These are phyloP conservation scores for Cladosporium velox DNA, from an alignment of 2,329 filamentous ascomycete species.

Conservation along the genomic window DNA sequence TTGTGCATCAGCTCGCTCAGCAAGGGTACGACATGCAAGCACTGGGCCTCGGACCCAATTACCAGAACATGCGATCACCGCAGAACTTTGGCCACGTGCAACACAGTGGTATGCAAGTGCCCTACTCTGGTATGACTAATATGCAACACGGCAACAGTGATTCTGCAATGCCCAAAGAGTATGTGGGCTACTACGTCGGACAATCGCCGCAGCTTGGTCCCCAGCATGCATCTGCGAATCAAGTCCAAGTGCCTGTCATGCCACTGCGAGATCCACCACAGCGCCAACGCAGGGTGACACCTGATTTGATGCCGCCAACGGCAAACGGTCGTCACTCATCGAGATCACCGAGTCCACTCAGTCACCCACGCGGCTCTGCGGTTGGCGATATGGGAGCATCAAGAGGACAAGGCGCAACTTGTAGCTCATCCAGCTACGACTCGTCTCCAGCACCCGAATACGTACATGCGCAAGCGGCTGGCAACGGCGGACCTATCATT, in stretches of 20 bases:
- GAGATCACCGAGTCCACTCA: conserved; percentile 50
- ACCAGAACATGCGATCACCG: conserved; percentile 34
- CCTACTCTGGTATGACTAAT: conserved; percentile 25
- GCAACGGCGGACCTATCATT: conserved; percentile 40
- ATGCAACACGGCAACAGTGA: conserved; percentile 30
- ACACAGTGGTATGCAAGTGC: conserved; percentile 27
- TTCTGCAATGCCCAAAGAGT: conserved; percentile 50
- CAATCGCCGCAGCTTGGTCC: conserved; percentile 45
- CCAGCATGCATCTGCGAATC: conserved; percentile 31
- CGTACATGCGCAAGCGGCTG: conserved; percentile 15
- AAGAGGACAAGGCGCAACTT: conserved; percentile 18
- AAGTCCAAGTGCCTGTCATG: conserved; percentile 40
- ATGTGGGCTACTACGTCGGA: conserved; percentile 52
- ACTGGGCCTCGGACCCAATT: conserved; percentile 33
- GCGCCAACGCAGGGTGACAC: conserved; percentile 45
- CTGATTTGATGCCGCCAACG: conserved; percentile 43
- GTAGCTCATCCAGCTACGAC: conserved; percentile 29
- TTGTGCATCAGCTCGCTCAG: conserved; percentile 40
- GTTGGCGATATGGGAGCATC: conserved; percentile 31
- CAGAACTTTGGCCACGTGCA: conserved; percentile 30
- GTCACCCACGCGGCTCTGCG: conserved; percentile 42
- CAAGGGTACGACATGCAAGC: conserved; percentile 42
- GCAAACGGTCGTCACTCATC: conserved; percentile 35
- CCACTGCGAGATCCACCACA: conserved; percentile 41
- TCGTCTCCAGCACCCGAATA: conserved; percentile 20